phyloP scores from a whole-genome alignment of 1,284 basidiomycete genomes.

The Cutaneotrichosporon sp. region DNA sequence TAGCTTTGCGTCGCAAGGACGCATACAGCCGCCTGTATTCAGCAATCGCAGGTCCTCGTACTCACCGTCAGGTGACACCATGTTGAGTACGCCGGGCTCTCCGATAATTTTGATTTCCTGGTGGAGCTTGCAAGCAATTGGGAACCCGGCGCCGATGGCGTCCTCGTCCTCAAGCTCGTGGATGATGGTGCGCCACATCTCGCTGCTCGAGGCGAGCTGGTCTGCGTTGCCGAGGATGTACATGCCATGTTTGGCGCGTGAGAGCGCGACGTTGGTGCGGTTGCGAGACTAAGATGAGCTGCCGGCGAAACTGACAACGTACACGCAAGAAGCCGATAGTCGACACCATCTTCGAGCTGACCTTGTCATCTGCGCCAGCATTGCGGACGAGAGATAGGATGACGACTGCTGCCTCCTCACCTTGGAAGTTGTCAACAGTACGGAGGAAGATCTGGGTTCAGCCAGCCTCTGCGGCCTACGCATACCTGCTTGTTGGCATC shows the following conservation, averaged over 20 bases:
- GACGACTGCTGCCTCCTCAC: slow-evolving; percentile 57
- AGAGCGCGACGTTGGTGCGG: slow-evolving; percentile 63
- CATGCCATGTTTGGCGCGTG: slow-evolving; percentile 68
- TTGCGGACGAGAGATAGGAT: slow-evolving; percentile 67
- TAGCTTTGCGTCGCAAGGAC: slow-evolving; percentile 46
- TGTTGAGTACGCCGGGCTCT: slow-evolving; percentile 59
- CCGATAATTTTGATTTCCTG: slow-evolving; percentile 55
- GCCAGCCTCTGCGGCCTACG: background rate
- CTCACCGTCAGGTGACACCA: slow-evolving; percentile 66
- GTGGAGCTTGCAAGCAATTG: slow-evolving; percentile 63
- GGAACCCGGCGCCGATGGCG: slow-evolving; percentile 60
- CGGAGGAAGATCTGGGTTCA: slow-evolving; percentile 61
- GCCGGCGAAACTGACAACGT: slow-evolving; percentile 6
- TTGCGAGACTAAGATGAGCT: slow-evolving; percentile 32
- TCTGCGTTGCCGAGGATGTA: slow-evolving; percentile 68
- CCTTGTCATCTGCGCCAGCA: slow-evolving; percentile 29
- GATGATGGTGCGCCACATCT: slow-evolving; percentile 64
- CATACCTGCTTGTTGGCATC: slow-evolving; percentile 53
- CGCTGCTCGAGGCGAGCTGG: slow-evolving; percentile 23
- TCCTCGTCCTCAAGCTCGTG: slow-evolving; percentile 59
- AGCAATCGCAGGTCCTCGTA: background rate
- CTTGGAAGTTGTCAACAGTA: slow-evolving; percentile 76
- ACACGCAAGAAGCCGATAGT: slow-evolving; percentile 73
- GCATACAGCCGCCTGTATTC: background rate
- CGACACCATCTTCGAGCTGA: background rate